These are phyloP conservation scores for Candida loeiensis DNA, from an alignment of 805 yeast species.

Conservation along the genomic window DNA sequence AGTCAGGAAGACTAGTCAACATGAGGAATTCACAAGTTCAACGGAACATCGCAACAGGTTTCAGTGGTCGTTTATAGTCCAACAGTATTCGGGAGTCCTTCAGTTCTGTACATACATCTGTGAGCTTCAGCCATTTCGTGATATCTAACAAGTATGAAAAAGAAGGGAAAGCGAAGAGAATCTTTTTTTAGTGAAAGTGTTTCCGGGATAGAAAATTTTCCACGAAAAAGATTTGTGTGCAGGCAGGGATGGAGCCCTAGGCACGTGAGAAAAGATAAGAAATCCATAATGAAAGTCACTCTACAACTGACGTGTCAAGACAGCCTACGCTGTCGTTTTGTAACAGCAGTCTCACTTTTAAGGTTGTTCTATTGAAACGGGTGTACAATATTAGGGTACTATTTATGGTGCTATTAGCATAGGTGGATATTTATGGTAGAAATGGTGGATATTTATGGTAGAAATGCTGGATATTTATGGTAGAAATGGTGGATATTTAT, in stretches of 20 bases:
- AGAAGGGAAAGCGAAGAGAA: conserved; percentile 8
- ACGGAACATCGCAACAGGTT: background rate
- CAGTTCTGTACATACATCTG: conserved; percentile 75
- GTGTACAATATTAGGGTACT: too few relatives aligned
- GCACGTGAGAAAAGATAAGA: background rate
- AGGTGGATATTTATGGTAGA: too few relatives aligned
- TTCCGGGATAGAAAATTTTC: conserved; percentile 6
- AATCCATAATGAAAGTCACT: too few relatives aligned
- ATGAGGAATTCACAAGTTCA: background rate
- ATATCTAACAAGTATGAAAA: conserved; percentile 10
- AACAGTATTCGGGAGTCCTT: background rate
- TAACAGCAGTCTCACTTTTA: too few relatives aligned
- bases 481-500: too few relatives aligned
- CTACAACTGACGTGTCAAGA: too few relatives aligned
- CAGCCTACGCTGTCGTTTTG: too few relatives aligned
- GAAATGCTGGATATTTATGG: too few relatives aligned
- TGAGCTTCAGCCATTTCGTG: conserved; percentile 90
- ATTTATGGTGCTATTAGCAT: too few relatives aligned
- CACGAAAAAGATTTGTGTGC: background rate
- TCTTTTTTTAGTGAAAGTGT: conserved; percentile 4
- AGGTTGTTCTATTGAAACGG: too few relatives aligned
- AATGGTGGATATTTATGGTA: too few relatives aligned
- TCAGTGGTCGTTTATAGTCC: background rate
- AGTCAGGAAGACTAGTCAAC: background rate
- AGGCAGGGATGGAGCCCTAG: conserved; percentile 6